Evolutionary conservation across 148 eudicot species (phyloP).

Genomic region (Rhododendron griersonianum): DNA sequence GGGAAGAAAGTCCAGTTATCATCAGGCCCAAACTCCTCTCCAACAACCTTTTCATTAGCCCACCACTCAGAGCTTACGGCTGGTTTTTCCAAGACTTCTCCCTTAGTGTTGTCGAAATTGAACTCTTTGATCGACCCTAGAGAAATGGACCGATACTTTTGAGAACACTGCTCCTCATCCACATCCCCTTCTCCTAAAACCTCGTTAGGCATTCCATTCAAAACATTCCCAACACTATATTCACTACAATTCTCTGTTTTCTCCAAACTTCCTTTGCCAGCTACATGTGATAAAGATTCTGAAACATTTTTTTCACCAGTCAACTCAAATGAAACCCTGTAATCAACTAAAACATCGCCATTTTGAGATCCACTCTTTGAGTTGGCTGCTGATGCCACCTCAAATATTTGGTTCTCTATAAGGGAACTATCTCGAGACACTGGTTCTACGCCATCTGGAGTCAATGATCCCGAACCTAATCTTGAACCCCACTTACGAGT

Average conservation of each 20-base stretch:
- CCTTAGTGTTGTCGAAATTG: conserved; percentile 63
- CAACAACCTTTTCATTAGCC: conserved; percentile 50
- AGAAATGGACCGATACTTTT: conserved; percentile 45
- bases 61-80: conserved; percentile 60
- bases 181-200: conserved; percentile 23
- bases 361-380: conserved; percentile 42
- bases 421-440: conserved; percentile 36
- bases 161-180: conserved; percentile 32
- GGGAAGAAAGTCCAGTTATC: conserved; percentile 89
- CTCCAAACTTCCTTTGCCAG: conserved; percentile 9
- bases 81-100: conserved; percentile 31
- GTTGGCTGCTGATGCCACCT: conserved; percentile 60
- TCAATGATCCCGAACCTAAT: conserved; percentile 71
- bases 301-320: conserved; percentile 27
- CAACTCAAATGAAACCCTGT: conserved; percentile 77
- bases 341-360: conserved; percentile 47
- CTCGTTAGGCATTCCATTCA: conserved; percentile 23
- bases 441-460: conserved; percentile 64
- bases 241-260: conserved; percentile 18
- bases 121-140: conserved; percentile 86
- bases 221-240: conserved; percentile 23
- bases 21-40: conserved; percentile 38
- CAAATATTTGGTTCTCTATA: conserved; percentile 42
- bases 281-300: conserved; percentile 16
- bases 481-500: conserved; percentile 81